Base-by-base conservation (phyloP, 2,329 filamentous ascomycete species). In the Sporothrix schenckii region DNA sequence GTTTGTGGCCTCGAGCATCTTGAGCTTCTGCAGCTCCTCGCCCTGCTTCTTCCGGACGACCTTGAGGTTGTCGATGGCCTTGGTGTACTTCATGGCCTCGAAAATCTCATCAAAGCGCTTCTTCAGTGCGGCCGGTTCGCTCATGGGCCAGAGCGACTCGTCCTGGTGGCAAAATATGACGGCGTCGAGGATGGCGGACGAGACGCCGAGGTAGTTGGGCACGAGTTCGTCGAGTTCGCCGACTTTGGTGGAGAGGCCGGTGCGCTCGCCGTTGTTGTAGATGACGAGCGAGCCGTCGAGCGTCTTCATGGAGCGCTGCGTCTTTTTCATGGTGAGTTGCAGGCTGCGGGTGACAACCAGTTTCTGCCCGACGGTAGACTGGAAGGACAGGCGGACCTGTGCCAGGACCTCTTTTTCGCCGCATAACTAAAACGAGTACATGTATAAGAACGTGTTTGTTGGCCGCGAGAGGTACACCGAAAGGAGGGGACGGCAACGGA, bases 151-250 rank as follows among this genome's bases (percentile, higher is more conserved):
- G 39, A 98, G 81, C 34, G 94, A 97, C 75, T 99, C 95, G 78
- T 99, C 95, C 78, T 99, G 95, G 77, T 99, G 95, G 79, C 95
- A 99, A 81, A 99, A 99, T 75, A 99, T 97, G 78, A 99, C 95
- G 71, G 91, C 91, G 74, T 98, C 94, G 34, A 99, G 86, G 69
- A 99, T 90, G 14, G 95, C 94, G 69, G 90, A 89, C 1, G 93
- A 95, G 3, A 97, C 95, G 50, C 95, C 95, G 0, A 99, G 86
- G 74, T 92, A 91, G 75, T 92, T 88, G 0, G 94, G 93, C 78
- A 99, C 90, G 74, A 94, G 87, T 74, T 89, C 86, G 78, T 97
- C 92, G 47, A 98, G 85, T 75, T 97, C 92, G 11, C 89, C 89
- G 21, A 92, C 89, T 54, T 91, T 89, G 3, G 91, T 92, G 1